Evolutionary conservation across 2,329 filamentous ascomycete species (phyloP), one percentile per base, ranked within the genome.

Genomic region (Raffaelea deltoideospora): DNA sequence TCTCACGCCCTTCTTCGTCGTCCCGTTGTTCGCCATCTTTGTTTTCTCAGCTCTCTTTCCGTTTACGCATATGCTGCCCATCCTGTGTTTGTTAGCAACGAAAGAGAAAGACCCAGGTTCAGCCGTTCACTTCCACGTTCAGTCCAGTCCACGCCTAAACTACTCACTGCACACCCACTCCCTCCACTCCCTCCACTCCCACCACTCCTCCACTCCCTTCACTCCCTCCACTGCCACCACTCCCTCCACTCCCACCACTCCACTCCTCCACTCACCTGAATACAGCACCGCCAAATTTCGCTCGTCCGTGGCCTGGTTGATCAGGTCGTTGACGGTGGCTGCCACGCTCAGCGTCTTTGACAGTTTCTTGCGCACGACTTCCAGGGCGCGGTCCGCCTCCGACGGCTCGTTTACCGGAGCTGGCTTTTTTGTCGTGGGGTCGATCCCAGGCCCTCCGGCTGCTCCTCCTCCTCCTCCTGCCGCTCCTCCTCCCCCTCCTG

Each of bases 271-370:
- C 18, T 52, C 61, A 76, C 77, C 79, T 49, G 78, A 79, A 61
- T 88, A 99, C 48, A 99, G 59, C 30, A 95, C 77, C 3, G 90
- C 88, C 50, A 99, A 55, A 53, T 98, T 95, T 46, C 73, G 72
- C 61, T 94, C 87, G 56, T 98, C 90, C 2, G 81, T 88, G 8
- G 90, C 88, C 59, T 93, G 82, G 53, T 95, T 90, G 45, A 98
- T 98, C 44, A 98, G 60, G 53, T 98, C 90, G 51, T 95, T 96
- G 37, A 98, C 90, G 13, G 86, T 95, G 3, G 90, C 92, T 38
- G 81, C 83, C 15, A 94, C 88, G 54, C 88, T 98, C 53, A 98
- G 58, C 3, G 83, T 87, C 65, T 94, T 94, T 44, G 80, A 83
- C 47, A 99, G 58, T 62, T 99, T 99, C 71, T 95, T 96, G 53